Conservation (phyloP, 345 rosid species). For the Eucalyptus decipiens region DNA sequence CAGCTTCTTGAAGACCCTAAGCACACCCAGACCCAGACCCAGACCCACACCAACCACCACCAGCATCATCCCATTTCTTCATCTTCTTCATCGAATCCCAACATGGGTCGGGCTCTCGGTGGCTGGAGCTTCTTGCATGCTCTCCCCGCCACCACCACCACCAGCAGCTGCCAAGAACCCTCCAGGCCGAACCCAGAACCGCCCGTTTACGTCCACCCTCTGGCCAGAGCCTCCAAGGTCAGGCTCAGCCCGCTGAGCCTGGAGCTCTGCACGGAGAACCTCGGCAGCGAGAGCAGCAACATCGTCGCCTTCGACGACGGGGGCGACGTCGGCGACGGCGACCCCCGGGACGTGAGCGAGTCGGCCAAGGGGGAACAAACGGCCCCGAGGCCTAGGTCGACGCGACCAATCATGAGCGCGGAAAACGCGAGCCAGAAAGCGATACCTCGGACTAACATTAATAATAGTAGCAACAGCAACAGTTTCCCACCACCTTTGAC, state of each 20-base stretch:
- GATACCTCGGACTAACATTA: background rate
- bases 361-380: background rate
- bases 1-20: background rate
- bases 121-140: conserved; percentile 49
- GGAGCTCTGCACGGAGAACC: conserved; percentile 77
- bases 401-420: background rate
- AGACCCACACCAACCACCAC: background rate
- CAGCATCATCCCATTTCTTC: background rate
- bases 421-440: background rate
- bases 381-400: background rate
- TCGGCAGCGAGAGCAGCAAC: conserved; percentile 82
- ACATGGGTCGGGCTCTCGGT: background rate
- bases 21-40: background rate
- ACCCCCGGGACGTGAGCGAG: background rate
- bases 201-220: conserved; percentile 30
- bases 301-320: conserved; percentile 20
- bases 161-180: background rate
- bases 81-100: conserved; percentile 2
- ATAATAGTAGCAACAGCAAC: background rate
- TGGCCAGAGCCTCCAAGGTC: conserved; percentile 26
- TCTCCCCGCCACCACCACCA: background rate
- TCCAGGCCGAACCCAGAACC: conserved; percentile 1
- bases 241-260: conserved; percentile 62
- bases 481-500: conserved; percentile 83
- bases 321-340: background rate